Percentiles rank a stretch among this genome's conserved stretches.
phyloP scores from a whole-genome alignment of 2,329 filamentous ascomycete species.

The Pestalotiopsis fici region DNA sequence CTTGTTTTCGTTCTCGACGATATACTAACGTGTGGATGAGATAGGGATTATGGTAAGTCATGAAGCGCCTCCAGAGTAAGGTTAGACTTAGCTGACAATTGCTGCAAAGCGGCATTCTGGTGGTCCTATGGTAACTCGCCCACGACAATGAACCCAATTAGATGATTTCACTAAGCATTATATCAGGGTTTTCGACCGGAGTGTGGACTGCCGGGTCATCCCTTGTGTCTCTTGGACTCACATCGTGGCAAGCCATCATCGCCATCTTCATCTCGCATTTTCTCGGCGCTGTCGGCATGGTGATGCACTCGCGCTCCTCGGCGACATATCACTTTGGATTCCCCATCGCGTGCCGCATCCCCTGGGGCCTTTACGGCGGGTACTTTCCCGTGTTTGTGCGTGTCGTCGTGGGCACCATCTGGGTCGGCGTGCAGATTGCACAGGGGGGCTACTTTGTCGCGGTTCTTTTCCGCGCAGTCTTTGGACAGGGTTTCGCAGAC shows the following conservation, averaged over 20 bases:
- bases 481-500: constrained; percentile 10
- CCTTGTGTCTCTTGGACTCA: constrained; percentile 12
- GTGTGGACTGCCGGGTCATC: constrained; percentile 14
- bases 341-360: constrained; percentile 10
- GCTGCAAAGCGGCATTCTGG: neutral
- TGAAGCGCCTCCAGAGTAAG: neutral
- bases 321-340: constrained; percentile 13
- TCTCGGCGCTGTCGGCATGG: constrained; percentile 11
- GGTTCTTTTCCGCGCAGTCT: constrained; percentile 10
- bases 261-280: constrained; percentile 11
- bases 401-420: constrained; percentile 10
- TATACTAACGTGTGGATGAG: neutral
- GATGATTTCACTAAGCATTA: neutral
- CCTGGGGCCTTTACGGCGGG: constrained; percentile 10
- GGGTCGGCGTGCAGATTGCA: constrained; percentile 11
- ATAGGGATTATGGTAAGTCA: neutral
- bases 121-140: neutral
- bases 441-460: constrained; percentile 13
- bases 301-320: constrained; percentile 10
- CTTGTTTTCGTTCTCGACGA: neutral
- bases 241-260: constrained; percentile 14
- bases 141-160: neutral
- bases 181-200: constrained; percentile 10
- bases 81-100: neutral
- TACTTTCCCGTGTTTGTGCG: constrained; percentile 13